Conservation (phyloP, 306 rosid genomes). For the Oemleria cerasiformis region DNA sequence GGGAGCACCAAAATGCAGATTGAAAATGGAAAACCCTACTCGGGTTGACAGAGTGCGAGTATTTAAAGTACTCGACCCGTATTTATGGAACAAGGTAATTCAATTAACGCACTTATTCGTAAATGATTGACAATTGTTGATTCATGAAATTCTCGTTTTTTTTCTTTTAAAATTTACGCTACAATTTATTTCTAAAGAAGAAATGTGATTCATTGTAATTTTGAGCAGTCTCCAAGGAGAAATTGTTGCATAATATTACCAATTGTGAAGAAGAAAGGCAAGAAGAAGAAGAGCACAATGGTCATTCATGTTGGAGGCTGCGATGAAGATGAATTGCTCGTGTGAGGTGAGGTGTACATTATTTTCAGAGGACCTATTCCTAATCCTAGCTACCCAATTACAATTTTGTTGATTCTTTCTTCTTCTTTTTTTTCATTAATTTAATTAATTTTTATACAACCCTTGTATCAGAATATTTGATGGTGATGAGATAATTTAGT, state of each 20-base stretch:
- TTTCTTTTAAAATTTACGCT: no score
- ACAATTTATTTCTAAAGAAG: no score
- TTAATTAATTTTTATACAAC: neutral
- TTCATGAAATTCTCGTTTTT: neutral
- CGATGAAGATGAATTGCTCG: conserved; percentile 42
- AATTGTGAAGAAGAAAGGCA: conserved; percentile 29
- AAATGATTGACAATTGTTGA: neutral
- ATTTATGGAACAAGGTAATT: conserved; percentile 66
- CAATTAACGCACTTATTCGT: neutral
- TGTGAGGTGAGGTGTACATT: conserved; percentile 21
- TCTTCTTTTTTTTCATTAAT: neutral
- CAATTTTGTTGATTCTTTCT: neutral
- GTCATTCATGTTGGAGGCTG: conserved; percentile 59
- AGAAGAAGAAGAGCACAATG: conserved; percentile 36
- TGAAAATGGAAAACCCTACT: conserved; percentile 59
- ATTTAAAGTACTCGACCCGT: conserved; percentile 45
- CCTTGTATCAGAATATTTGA: neutral
- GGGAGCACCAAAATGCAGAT: conserved; percentile 36
- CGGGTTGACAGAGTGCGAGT: conserved; percentile 37
- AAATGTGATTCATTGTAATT: neutral
- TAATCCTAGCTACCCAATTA: no score
- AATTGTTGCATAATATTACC: conserved; percentile 56
- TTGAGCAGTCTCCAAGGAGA: conserved; percentile 63
- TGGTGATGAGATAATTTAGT: neutral
- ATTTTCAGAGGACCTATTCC: neutral